A percentile compares a stretch with the other conserved stretches of the same genome.
Evolutionary conservation across 345 rosid species (phyloP).

Genomic region (Gossypium mustelinum): DNA sequence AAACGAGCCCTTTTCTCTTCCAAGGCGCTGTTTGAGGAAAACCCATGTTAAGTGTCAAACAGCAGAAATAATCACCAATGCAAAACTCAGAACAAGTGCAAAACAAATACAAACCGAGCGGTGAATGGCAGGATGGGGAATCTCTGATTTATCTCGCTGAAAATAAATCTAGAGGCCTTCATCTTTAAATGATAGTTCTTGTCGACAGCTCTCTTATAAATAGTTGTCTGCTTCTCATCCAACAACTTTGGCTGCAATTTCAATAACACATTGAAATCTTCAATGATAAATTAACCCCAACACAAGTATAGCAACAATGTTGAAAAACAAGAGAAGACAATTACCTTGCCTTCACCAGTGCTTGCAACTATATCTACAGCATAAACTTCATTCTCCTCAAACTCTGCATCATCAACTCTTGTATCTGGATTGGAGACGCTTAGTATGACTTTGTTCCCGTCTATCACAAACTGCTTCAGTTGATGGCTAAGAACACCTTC

Average conservation of each 20-base stretch:
- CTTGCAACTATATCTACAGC: constrained; percentile 79
- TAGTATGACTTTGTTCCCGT: constrained; percentile 78
- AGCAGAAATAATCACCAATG: background rate
- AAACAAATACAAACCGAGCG: constrained; percentile 57
- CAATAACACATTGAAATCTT: background rate
- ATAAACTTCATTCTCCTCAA: constrained; percentile 94
- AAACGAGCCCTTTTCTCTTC: constrained; percentile 98
- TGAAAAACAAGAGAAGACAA: constrained; percentile 10
- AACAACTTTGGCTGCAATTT: constrained; percentile 78
- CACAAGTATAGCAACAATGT: constrained; percentile 1
- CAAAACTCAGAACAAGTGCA: background rate
- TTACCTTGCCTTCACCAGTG: constrained; percentile 99
- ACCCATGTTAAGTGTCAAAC: background rate
- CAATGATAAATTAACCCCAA: background rate
- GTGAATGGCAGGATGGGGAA: constrained; percentile 84
- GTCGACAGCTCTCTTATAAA: constrained; percentile 84
- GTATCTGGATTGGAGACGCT: constrained; percentile 74
- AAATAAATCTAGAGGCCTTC: constrained; percentile 96
- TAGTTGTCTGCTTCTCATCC: constrained; percentile 93
- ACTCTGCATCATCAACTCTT: constrained; percentile 88
- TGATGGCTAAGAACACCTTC: constrained; percentile 99
- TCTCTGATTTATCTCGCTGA: constrained; percentile 83
- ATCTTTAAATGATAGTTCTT: constrained; percentile 85
- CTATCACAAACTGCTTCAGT: constrained; percentile 80
- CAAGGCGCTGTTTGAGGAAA: constrained; percentile 50